Evolutionary conservation across 768 basidiomycete species (phyloP).

Genomic region (Lactifluus hygrophoroides): DNA sequence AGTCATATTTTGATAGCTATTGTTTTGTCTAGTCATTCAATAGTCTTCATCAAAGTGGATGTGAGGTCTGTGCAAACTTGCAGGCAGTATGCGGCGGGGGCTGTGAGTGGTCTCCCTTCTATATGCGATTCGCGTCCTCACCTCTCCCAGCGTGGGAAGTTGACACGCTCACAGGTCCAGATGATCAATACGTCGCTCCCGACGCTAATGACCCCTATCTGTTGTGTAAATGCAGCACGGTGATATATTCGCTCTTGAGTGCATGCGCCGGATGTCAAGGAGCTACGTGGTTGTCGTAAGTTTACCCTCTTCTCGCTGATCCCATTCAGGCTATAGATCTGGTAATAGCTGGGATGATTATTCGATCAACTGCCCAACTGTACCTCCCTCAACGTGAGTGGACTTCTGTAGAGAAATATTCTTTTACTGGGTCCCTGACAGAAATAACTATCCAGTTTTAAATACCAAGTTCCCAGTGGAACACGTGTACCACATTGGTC

Average conservation of each 20-base stretch:
- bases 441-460: neutral
- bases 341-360: neutral
- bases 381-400: no score
- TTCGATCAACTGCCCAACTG: neutral
- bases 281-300: neutral
- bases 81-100: no score
- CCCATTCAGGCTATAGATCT: neutral
- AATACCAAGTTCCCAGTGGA: neutral
- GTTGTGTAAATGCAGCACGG: neutral
- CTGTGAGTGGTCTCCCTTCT: neutral
- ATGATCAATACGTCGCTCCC: no score
- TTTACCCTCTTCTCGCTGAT: neutral
- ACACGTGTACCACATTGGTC: slow-evolving; percentile 4
- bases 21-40: no score
- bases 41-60: no score
- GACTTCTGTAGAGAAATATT: neutral
- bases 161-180: no score
- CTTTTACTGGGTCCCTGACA: neutral
- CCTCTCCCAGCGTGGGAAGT: no score
- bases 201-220: no score
- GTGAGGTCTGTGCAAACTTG: no score
- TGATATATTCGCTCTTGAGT: neutral
- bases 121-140: neutral
- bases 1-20: no score
- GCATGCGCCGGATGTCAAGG: neutral